Evolutionary conservation across 345 rosid genomes (phyloP).

Genomic region (Pistacia vera): DNA sequence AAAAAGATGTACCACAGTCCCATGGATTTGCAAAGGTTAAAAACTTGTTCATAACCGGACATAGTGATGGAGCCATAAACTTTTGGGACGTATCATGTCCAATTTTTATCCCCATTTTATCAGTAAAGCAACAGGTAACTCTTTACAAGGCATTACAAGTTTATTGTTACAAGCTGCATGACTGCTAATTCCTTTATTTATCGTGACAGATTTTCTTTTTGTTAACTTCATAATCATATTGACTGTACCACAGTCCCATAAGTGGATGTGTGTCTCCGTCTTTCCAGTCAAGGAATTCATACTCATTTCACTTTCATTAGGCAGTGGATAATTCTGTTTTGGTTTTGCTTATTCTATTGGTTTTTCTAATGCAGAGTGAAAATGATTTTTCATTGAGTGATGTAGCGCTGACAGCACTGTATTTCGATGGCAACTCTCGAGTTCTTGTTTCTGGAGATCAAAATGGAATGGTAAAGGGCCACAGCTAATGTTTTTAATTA

Average conservation of each 20-base stretch:
- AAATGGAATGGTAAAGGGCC: constrained; percentile 61
- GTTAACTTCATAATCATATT: background rate
- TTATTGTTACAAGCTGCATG: background rate
- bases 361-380: constrained; percentile 57
- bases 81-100: constrained; percentile 89
- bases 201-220: background rate
- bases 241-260: background rate
- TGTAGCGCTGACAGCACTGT: constrained; percentile 59
- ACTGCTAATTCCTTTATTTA: background rate
- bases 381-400: constrained; percentile 68
- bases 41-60: constrained; percentile 83
- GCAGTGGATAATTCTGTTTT: background rate
- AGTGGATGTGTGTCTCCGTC: background rate
- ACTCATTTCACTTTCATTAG: too few species aligned
- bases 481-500: constrained; percentile 5
- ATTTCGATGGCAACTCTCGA: constrained; percentile 55
- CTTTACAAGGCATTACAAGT: background rate
- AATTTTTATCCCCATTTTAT: constrained; percentile 56
- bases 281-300: background rate
- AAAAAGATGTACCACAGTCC: constrained; percentile 51
- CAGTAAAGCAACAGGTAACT: constrained; percentile 77
- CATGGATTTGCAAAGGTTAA: constrained; percentile 74
- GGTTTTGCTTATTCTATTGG: background rate
- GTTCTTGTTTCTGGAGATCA: constrained; percentile 83
- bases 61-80: constrained; percentile 74